A percentile compares a stretch with the other conserved stretches of the same genome.
phyloP scores from a whole-genome alignment of 176 grass and related monocot species.

The Oryza coarctata region DNA sequence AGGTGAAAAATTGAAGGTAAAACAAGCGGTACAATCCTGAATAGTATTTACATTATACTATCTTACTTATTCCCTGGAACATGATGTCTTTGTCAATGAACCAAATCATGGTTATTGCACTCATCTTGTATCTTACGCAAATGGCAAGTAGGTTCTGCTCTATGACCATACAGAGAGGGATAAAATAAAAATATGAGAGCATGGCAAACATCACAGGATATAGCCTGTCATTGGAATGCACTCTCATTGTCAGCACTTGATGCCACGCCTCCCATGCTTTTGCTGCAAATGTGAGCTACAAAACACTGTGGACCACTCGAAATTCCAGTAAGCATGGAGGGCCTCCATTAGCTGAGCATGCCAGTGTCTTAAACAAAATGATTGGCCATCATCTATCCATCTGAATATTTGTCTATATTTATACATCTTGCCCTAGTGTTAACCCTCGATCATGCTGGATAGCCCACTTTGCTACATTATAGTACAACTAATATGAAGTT shows the following conservation, averaged over 20 bases:
- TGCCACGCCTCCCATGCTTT: constrained; percentile 20
- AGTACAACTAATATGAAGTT: background rate
- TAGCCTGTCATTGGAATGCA: background rate
- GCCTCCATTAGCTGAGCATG: constrained; percentile 9
- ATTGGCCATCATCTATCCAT: background rate
- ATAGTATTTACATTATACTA: background rate
- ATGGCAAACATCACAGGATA: constrained; percentile 26
- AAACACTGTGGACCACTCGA: background rate
- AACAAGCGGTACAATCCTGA: background rate
- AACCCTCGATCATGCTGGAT: background rate
- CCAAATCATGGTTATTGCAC: constrained; percentile 22
- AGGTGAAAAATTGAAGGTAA: background rate
- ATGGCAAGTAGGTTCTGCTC: background rate
- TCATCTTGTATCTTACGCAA: constrained; percentile 12
- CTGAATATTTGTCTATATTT: background rate
- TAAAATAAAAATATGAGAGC: background rate
- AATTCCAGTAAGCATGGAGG: constrained; percentile 17
- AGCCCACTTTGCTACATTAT: background rate
- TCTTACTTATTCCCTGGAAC: background rate
- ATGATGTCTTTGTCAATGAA: background rate
- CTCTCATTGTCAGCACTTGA: constrained; percentile 24
- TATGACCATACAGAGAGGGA: background rate
- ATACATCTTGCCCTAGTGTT: background rate
- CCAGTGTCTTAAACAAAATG: background rate
- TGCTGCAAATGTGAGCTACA: background rate